A percentile compares a stretch with the other conserved stretches of the same genome.
These are phyloP conservation scores for Aspergillus sparsus DNA, from an alignment of 495 filamentous ascomycete genomes.

Conservation along the genomic window DNA sequence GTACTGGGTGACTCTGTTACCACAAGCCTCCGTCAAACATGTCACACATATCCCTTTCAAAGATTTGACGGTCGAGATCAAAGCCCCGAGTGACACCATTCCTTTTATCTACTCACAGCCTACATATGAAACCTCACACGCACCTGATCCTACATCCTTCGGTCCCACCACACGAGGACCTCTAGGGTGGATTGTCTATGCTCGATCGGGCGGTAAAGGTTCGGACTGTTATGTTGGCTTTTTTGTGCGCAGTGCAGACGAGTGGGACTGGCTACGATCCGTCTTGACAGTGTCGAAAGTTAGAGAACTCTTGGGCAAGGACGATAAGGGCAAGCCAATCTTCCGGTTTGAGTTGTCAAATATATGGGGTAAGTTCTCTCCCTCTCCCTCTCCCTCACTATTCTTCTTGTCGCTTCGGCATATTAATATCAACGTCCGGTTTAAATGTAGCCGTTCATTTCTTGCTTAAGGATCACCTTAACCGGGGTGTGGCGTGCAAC, in stretches of 20 bases:
- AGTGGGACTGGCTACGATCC: background rate
- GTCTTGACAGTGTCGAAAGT: background rate
- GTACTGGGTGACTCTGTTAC: slow-evolving; percentile 22
- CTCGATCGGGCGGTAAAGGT: background rate
- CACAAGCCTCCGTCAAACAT: slow-evolving; percentile 16
- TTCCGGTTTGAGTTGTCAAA: background rate
- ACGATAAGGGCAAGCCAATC: background rate
- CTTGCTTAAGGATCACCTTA: slow-evolving; percentile 2
- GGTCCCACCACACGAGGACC: background rate
- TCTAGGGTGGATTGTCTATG: background rate
- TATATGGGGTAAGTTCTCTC: too few species aligned
- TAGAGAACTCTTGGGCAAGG: background rate
- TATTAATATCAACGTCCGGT: slow-evolving; percentile 5
- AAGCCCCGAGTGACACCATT: slow-evolving; percentile 12
- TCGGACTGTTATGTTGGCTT: background rate
- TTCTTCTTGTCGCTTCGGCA: too few species aligned
- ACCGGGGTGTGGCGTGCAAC: background rate
- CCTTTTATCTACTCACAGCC: slow-evolving; percentile 23
- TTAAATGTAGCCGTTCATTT: background rate
- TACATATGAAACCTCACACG: slow-evolving; percentile 34
- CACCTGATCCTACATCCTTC: background rate
- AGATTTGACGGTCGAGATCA: slow-evolving; percentile 10
- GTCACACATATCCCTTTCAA: background rate
- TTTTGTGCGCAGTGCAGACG: background rate
- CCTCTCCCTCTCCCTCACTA: too few species aligned